phyloP scores from a whole-genome alignment of 305 asterid species.

The Solanum hybrid region DNA sequence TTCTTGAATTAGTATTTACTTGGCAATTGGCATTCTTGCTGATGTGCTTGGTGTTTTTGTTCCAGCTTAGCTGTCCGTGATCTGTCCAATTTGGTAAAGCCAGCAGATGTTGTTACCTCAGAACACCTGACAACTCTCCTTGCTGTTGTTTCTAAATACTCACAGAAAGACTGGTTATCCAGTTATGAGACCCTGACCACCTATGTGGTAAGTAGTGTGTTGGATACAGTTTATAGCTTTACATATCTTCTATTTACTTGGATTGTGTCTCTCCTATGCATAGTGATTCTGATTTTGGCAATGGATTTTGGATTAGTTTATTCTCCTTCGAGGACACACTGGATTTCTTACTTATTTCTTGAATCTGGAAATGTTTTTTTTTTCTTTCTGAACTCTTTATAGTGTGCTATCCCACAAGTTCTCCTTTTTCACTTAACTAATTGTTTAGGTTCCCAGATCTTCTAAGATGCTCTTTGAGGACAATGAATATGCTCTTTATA shows the following conservation, averaged over 20 bases:
- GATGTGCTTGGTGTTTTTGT: neutral
- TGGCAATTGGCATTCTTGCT: neutral
- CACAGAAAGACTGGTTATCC: conserved; percentile 94
- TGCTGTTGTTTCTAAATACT: conserved; percentile 75
- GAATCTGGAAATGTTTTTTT: neutral
- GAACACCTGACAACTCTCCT: conserved; percentile 88
- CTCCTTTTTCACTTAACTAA: conserved; percentile 23
- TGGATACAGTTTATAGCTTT: neutral
- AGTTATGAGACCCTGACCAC: conserved; percentile 83
- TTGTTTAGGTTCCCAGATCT: conserved; percentile 92
- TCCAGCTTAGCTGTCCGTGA: conserved; percentile 96
- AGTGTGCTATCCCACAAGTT: conserved; percentile 8
- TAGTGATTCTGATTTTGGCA: conserved; percentile 4
- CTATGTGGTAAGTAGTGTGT: conserved; percentile 55
- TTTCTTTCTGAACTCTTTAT: conserved; percentile 4
- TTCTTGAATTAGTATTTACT: neutral
- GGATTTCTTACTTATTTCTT: neutral
- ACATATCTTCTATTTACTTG: neutral
- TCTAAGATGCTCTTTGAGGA: conserved; percentile 91
- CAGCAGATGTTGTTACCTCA: conserved; percentile 61
- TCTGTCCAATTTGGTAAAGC: conserved; percentile 91
- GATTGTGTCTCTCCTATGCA: neutral
- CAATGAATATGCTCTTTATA: conserved; percentile 83
- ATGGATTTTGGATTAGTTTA: neutral
- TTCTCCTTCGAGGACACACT: neutral